Evolutionary conservation across 495 filamentous ascomycete genomes (phyloP).

Genomic region (Tuber indicum): DNA sequence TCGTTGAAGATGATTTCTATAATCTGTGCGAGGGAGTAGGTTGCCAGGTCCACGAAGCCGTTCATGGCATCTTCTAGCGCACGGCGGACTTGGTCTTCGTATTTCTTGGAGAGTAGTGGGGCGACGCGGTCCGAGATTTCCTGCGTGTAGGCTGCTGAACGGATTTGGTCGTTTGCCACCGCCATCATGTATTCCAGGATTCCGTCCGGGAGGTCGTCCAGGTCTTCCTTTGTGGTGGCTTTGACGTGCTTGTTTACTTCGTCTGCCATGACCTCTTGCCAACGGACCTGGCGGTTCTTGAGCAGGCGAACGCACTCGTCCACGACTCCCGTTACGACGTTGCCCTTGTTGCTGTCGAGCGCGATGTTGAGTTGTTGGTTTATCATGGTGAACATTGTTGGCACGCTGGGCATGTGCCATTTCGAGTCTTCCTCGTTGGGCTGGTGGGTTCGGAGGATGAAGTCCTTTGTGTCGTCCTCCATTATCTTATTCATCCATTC

Average conservation of each 20-base stretch:
- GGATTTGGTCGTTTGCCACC: constrained; percentile 98
- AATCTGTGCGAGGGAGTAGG: constrained; percentile 80
- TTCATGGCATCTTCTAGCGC: constrained; percentile 66
- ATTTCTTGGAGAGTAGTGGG: constrained; percentile 69
- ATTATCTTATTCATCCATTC: constrained; percentile 96
- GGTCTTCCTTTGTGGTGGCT: constrained; percentile 52
- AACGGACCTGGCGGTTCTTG: constrained; percentile 68
- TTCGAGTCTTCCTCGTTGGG: constrained; percentile 60
- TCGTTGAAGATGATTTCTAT: constrained; percentile 79
- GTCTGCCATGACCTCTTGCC: constrained; percentile 82
- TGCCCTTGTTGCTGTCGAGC: constrained; percentile 67
- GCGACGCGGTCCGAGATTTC: constrained; percentile 78
- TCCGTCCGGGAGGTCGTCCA: constrained; percentile 41
- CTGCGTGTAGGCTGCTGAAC: constrained; percentile 51
- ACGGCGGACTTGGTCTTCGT: constrained; percentile 59
- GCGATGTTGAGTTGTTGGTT: constrained; percentile 81
- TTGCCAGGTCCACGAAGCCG: constrained; percentile 88
- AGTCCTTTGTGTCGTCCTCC: constrained; percentile 66
- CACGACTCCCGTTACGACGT: constrained; percentile 86
- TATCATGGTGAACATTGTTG: constrained; percentile 91
- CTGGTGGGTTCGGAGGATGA: constrained; percentile 67
- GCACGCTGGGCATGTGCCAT: constrained; percentile 41
- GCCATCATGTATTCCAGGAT: constrained; percentile 80
- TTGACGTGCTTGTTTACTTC: constrained; percentile 66
- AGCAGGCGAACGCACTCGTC: constrained; percentile 88